phyloP scores from a whole-genome alignment of 2,329 filamentous ascomycete species.

The Colletotrichum chlorophyti region DNA sequence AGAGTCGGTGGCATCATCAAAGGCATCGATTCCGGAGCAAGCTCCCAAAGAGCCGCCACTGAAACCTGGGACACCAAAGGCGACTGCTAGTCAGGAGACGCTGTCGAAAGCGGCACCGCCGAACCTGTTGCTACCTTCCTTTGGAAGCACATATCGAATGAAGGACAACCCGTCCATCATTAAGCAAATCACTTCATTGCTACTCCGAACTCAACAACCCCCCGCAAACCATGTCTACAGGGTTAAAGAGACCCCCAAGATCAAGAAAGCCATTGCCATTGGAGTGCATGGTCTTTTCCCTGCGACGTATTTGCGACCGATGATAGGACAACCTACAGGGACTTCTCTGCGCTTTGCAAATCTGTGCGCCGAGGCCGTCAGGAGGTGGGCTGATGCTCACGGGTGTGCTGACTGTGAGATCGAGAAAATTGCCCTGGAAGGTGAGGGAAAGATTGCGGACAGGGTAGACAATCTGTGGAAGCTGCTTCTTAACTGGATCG shows the following conservation, averaged over 20 bases:
- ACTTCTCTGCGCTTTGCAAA: constrained; percentile 94
- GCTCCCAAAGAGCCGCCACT: constrained; percentile 10
- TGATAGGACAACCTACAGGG: constrained; percentile 93
- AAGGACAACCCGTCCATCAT: constrained; percentile 74
- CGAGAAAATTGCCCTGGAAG: constrained; percentile 92
- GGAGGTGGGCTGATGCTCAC: constrained; percentile 78
- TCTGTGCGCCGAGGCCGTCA: constrained; percentile 83
- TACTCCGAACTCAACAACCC: constrained; percentile 62
- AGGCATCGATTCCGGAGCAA: constrained; percentile 34
- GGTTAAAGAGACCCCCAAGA: constrained; percentile 70
- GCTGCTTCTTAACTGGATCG: constrained; percentile 91
- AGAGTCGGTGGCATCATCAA: constrained; percentile 36
- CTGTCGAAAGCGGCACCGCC: constrained; percentile 49
- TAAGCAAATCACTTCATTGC: constrained; percentile 67
- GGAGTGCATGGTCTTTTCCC: constrained; percentile 96
- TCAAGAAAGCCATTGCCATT: constrained; percentile 89
- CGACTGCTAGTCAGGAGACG: constrained; percentile 42
- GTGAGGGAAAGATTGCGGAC: constrained; percentile 90
- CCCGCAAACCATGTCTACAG: constrained; percentile 76
- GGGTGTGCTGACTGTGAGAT: constrained; percentile 80
- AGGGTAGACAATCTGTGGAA: constrained; percentile 94
- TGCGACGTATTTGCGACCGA: constrained; percentile 82
- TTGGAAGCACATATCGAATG: constrained; percentile 71
- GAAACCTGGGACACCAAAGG: constrained; percentile 22
- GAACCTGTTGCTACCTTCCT: constrained; percentile 75